Evolutionary conservation across 2,329 filamentous ascomycete species (phyloP), one percentile per base, ranked within the genome.

Genomic region (Sarocladium kiliense): DNA sequence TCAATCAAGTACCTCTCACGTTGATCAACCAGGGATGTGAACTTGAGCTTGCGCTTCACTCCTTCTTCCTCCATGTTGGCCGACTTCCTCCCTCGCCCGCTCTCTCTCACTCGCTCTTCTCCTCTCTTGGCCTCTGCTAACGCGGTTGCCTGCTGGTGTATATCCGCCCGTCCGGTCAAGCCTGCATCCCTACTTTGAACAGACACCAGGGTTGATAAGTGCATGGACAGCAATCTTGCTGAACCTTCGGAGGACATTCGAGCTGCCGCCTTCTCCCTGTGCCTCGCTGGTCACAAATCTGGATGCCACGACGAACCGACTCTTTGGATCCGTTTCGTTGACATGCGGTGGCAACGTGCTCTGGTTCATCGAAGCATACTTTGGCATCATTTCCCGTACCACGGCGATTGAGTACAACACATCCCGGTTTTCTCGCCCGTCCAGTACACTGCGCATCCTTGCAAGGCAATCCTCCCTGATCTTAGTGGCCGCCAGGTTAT

Each of bases 341-440:
- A 84, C 74, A 56, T 84, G 82, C 47, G 80, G 77, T 1, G 81
- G 79, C 7, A 80, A 72, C 23, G 78, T 75, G 57, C 74, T 79
- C 59, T 80, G 80, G 30, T 81, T 81, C 60, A 79, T 80, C 11
- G 83, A 74, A 14, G 80, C 80, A 64, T 80, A 84, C 4, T 25
- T 54, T 11, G 47, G 84, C 45, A 88, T 85, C 51, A 91, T 77
- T 59, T 92, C 84, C 25, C 91, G 85, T 16, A 88, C 85, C 55
- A 96, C 83, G 9, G 89, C 89, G 60, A 96, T 87, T 0, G 89
- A 94, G 71, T 96, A 96, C 56, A 97, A 82, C 18, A 96, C 87
- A 67, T 97, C 91, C 54, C 92, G 85, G 64, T 93, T 94, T 72
- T 97, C 92, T 23, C 87, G 82, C 49, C 87, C 87, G 61, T 91